Evolutionary conservation across 2,329 filamentous ascomycete genomes (phyloP).

Genomic region (Dactylellina sp.): DNA sequence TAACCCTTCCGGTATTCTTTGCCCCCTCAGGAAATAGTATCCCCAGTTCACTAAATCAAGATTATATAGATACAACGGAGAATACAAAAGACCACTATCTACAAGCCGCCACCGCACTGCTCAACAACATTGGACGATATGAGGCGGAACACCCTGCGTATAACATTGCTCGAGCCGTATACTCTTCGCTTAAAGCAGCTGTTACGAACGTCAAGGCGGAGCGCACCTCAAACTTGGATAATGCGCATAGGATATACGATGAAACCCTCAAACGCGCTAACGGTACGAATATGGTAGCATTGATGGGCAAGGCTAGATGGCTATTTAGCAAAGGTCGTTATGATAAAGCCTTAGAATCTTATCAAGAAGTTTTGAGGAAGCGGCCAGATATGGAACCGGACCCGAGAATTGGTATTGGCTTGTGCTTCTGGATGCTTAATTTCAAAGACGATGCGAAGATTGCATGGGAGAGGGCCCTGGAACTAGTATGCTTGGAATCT

Average conservation of each 20-base stretch:
- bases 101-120: slow-evolving; percentile 85
- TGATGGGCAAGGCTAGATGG: slow-evolving; percentile 88
- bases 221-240: slow-evolving; percentile 78
- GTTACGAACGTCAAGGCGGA: slow-evolving; percentile 72
- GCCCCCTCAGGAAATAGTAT: background rate
- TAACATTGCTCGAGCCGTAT: slow-evolving; percentile 88
- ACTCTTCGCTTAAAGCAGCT: slow-evolving; percentile 88
- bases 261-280: slow-evolving; percentile 87
- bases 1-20: slow-evolving; percentile 67
- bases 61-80: slow-evolving; percentile 71
- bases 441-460: slow-evolving; percentile 91
- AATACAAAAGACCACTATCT: slow-evolving; percentile 95
- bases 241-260: slow-evolving; percentile 92
- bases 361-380: slow-evolving; percentile 86
- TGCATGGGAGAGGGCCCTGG: slow-evolving; percentile 88
- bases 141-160: slow-evolving; percentile 92
- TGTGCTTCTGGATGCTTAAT: slow-evolving; percentile 96
- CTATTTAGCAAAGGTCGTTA: slow-evolving; percentile 88
- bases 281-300: slow-evolving; percentile 88
- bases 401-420: slow-evolving; percentile 93
- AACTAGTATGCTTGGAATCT: slow-evolving; percentile 64
- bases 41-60: slow-evolving; percentile 61
- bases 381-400: slow-evolving; percentile 94
- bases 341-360: slow-evolving; percentile 81
- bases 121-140: slow-evolving; percentile 95